phyloP scores from a whole-genome alignment of 2,329 filamentous ascomycete genomes.

The Daldinia sp. region DNA sequence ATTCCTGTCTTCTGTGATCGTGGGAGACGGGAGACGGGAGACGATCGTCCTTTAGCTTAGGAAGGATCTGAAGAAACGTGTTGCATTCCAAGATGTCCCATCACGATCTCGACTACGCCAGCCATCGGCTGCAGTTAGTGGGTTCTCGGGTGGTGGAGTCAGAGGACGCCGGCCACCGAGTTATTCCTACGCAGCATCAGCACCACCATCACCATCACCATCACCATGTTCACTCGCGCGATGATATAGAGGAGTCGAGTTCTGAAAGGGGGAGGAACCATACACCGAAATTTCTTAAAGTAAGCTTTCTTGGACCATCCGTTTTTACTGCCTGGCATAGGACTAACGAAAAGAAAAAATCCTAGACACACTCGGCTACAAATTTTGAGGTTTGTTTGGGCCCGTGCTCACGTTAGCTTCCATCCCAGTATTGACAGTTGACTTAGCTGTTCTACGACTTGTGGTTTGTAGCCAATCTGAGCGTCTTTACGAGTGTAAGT shows the following conservation, averaged over 20 bases:
- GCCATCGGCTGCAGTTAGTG: conserved; percentile 37
- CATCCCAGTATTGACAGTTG: conserved; percentile 32
- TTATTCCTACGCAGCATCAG: conserved; percentile 24
- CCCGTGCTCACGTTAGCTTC: background rate
- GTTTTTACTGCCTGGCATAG: background rate
- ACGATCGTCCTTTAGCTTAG: conserved; percentile 1
- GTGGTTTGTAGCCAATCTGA: conserved; percentile 71
- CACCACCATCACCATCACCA: conserved; percentile 27
- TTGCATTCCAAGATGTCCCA: conserved; percentile 11
- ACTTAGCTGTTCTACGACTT: conserved; percentile 66
- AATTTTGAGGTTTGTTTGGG: conserved; percentile 38
- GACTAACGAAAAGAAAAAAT: conserved; percentile 28
- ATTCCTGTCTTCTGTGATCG: conserved; percentile 10
- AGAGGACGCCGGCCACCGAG: conserved; percentile 24
- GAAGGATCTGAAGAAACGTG: background rate
- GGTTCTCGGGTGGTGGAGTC: conserved; percentile 36
- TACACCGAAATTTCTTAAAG: conserved; percentile 35
- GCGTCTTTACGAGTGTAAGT: conserved; percentile 63
- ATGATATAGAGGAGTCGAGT: conserved; percentile 5
- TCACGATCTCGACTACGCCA: conserved; percentile 39
- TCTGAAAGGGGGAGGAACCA: conserved; percentile 11
- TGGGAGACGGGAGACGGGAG: too few relatives aligned
- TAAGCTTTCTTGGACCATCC: conserved; percentile 14
- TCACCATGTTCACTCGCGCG: conserved; percentile 12
- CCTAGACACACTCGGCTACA: conserved; percentile 37